A percentile compares a stretch with the other conserved stretches of the same genome.
Conservation (phyloP, 2,329 filamentous ascomycete genomes). For the Apiospora aurea region DNA sequence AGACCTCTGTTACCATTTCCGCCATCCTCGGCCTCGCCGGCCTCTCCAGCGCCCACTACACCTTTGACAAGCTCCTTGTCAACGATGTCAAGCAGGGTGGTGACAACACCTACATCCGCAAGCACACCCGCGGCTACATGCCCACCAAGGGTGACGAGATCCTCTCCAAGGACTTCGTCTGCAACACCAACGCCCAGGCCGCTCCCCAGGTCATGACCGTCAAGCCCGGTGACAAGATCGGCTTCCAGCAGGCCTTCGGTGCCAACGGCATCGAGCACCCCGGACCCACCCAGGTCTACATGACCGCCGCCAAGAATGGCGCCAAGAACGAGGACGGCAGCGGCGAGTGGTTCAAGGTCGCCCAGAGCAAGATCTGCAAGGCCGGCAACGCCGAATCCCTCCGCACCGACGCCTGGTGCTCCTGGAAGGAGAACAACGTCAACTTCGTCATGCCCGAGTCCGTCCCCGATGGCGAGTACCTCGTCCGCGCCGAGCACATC, state of each 20-base stretch:
- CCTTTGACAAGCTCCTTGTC: constrained; percentile 34
- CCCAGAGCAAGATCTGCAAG: constrained; percentile 26
- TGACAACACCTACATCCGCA: constrained; percentile 36
- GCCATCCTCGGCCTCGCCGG: constrained; percentile 24
- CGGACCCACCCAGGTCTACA: constrained; percentile 31
- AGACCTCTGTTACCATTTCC: constrained; percentile 20
- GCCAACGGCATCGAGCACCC: constrained; percentile 34
- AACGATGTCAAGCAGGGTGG: constrained; percentile 33
- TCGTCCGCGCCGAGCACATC: constrained; percentile 39
- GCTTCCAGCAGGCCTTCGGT: constrained; percentile 37
- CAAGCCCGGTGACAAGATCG: constrained; percentile 40
- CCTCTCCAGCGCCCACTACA: constrained; percentile 34
- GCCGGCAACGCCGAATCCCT: constrained; percentile 23
- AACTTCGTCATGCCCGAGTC: constrained; percentile 35
- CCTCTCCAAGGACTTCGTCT: constrained; percentile 40
- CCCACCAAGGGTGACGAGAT: constrained; percentile 34
- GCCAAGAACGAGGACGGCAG: constrained; percentile 27
- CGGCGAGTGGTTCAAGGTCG: constrained; percentile 34
- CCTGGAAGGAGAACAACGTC: constrained; percentile 28
- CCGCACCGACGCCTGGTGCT: constrained; percentile 24
- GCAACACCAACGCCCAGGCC: constrained; percentile 36
- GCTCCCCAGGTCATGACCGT: constrained; percentile 37
- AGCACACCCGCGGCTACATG: constrained; percentile 40
- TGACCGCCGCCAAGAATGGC: constrained; percentile 27
- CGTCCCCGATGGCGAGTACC: constrained; percentile 38